These are phyloP conservation scores for Ustilago lituana DNA, from an alignment of 1,284 basidiomycete genomes.

Conservation along the genomic window DNA sequence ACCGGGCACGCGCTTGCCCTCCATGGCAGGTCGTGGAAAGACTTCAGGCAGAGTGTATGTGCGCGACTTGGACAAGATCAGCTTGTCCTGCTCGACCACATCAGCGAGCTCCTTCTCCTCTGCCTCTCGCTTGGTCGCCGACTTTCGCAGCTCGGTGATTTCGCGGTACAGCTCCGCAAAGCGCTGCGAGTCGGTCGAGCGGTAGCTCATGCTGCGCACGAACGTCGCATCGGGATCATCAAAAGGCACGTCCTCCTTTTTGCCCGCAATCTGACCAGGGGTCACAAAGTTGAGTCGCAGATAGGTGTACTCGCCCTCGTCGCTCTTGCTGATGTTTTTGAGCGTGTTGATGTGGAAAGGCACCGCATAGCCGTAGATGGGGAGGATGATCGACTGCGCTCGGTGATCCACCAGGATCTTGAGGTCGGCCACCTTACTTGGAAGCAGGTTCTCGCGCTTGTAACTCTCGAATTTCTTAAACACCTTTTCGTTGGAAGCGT, in stretches of 20 bases:
- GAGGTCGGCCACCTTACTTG: conserved; percentile 69
- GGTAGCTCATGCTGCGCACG: conserved; percentile 92
- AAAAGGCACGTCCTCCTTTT: conserved; percentile 99
- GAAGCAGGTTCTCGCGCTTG: conserved; percentile 89
- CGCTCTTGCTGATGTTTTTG: conserved; percentile 96
- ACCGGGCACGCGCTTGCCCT: conserved; percentile 88
- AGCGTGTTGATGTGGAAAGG: conserved; percentile 99
- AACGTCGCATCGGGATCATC: conserved; percentile 97
- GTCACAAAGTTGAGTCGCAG: conserved; percentile 98
- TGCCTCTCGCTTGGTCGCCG: conserved; percentile 94
- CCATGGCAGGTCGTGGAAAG: conserved; percentile 89
- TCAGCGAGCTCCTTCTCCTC: conserved; percentile 98
- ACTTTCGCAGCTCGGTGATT: conserved; percentile 95
- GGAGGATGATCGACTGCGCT: conserved; percentile 86
- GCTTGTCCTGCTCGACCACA: conserved; percentile 91
- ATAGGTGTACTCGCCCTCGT: conserved; percentile 93
- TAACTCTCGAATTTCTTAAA: conserved; percentile 98
- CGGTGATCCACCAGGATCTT: conserved; percentile 92
- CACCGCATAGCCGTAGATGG: conserved; percentile 92
- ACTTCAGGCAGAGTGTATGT: conserved; percentile 79
- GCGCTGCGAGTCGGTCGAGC: conserved; percentile 86
- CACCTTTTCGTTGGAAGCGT: conserved; percentile 74
- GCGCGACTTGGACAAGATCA: conserved; percentile 79
- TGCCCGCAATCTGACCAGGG: conserved; percentile 94
- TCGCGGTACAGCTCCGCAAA: conserved; percentile 89